Conservation (phyloP, 768 basidiomycete species). For the Macrolepiota albuminosa region DNA sequence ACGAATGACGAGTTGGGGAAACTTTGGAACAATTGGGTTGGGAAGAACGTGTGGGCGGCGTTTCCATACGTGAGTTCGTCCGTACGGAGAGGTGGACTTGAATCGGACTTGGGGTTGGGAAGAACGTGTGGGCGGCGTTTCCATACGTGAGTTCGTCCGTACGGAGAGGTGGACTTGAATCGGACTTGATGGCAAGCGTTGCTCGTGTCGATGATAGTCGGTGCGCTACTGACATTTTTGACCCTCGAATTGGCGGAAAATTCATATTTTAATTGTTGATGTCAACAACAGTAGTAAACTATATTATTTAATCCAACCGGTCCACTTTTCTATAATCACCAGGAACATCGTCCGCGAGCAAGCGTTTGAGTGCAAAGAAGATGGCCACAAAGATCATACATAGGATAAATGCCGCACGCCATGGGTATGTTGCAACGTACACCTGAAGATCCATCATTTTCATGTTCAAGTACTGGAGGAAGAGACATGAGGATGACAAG, state of each 20-base stretch:
- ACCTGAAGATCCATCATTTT: slow-evolving; percentile 32
- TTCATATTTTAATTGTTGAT: slow-evolving; percentile 1
- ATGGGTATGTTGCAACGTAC: slow-evolving; percentile 31
- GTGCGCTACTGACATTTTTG: background rate
- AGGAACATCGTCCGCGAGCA: slow-evolving; percentile 19
- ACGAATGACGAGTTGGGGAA: slow-evolving; percentile 79
- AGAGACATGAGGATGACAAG: background rate
- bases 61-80: slow-evolving; percentile 80
- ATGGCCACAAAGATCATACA: slow-evolving; percentile 22
- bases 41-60: slow-evolving; percentile 64
- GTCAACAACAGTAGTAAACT: background rate
- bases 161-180: slow-evolving; percentile 65
- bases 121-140: slow-evolving; percentile 61
- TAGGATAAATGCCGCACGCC: slow-evolving; percentile 28
- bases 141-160: slow-evolving; percentile 82
- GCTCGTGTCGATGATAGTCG: background rate
- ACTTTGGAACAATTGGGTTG: slow-evolving; percentile 81
- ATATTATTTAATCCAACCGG: slow-evolving; percentile 22
- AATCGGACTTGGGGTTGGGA: slow-evolving; percentile 53
- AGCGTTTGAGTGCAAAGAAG: slow-evolving; percentile 23
- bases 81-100: slow-evolving; percentile 75
- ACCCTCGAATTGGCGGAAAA: background rate
- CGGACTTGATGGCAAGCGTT: slow-evolving; percentile 22
- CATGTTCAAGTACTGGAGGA: slow-evolving; percentile 34
- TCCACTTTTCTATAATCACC: slow-evolving; percentile 24